Base-by-base conservation (phyloP, 331 rosid species). In the Cydonia oblonga region DNA sequence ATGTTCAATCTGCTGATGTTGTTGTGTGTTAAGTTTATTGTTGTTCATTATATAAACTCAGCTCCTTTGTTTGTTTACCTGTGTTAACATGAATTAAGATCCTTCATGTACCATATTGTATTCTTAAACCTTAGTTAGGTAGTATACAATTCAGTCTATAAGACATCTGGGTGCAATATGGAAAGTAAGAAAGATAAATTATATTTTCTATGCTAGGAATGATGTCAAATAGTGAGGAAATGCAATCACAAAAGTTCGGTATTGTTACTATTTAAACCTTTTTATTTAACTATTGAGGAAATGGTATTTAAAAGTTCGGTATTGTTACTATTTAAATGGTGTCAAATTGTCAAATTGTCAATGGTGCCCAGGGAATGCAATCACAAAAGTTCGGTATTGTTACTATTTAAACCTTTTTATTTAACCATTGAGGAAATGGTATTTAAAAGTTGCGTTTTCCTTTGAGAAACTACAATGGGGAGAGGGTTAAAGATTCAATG, bases 1-100 rank as follows among this genome's bases (percentile, higher is more conserved):
- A 87, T 18, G 92, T 84, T 64, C 77, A 52, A 15, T 69, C 33
- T 83, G 64, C 70, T 6, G 72, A 70, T 69, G 19, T 66, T 30
- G 5, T 28, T 77, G 68, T 54, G 29, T 42, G 53, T 63, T 66
- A 20, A 16, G 56, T 69, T 32, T 60, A 35, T 66, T 30, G 1
- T 71, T 40, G 57, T 58, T 71, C 56, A 24, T 59, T 59, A 10
- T 29, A 70, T 70, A 38, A 24, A 58, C 13, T 15, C 49, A 2
- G 20, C 56, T 57, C 5, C 29, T 18, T 18, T 71, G 30, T n/a
- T 75, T 66, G 26, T 56, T 24, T 33, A 64, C 19, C 26, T 19
- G 57, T 65, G 56, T 51, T 18, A 51, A 51, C 56, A 51, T 66
- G 11, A 35, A 16, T 51, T 52, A 23, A 12, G 71, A 5, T 52